Evolutionary conservation across 2,329 filamentous ascomycete species (phyloP).

Genomic region (Byssothecium circinans): DNA sequence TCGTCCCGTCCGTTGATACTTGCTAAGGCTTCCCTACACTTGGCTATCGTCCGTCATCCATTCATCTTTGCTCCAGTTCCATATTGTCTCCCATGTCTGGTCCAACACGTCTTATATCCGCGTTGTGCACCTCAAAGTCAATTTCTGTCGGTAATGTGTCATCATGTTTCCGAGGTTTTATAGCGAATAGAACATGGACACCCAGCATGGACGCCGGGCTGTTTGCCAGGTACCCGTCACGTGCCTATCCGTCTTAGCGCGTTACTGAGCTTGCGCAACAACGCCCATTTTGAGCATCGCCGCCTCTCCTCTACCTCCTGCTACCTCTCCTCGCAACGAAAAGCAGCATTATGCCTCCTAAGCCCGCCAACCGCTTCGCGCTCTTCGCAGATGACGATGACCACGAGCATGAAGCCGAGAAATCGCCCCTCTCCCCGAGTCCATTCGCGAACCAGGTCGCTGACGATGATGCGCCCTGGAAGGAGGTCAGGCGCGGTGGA

Average conservation of each 20-base stretch:
- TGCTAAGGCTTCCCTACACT: too few relatives aligned
- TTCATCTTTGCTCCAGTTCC: too few relatives aligned
- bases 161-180: background rate
- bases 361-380: constrained; percentile 27
- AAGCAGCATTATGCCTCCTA: constrained; percentile 15
- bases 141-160: too few relatives aligned
- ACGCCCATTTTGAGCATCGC: background rate
- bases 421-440: constrained; percentile 10
- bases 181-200: background rate
- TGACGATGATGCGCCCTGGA: constrained; percentile 28
- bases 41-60: too few relatives aligned
- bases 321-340: background rate
- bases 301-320: background rate
- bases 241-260: constrained; percentile 10
- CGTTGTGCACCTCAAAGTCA: too few relatives aligned
- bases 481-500: constrained; percentile 29
- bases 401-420: constrained; percentile 6
- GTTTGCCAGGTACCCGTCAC: constrained; percentile 1
- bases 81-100: too few relatives aligned
- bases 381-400: constrained; percentile 22
- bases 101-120: too few relatives aligned
- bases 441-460: constrained; percentile 27
- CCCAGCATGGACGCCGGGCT: background rate
- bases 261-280: background rate
- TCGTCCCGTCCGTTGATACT: too few relatives aligned